These are phyloP conservation scores for Trametes sp. DNA, from an alignment of 1,284 basidiomycete genomes.

Conservation along the genomic window DNA sequence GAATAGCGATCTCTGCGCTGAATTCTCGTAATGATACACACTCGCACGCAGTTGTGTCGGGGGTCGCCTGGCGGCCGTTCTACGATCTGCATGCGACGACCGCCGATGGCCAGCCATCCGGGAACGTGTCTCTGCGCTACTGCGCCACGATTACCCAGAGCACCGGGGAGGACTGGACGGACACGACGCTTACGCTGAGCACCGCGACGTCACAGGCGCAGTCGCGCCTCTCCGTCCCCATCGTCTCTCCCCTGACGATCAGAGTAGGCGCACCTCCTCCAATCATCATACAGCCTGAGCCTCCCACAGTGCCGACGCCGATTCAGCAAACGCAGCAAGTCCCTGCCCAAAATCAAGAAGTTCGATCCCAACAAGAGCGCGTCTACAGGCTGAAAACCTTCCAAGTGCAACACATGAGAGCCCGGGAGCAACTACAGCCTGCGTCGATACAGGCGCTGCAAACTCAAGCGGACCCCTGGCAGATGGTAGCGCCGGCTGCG, in stretches of 20 bases:
- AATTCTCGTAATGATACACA: too few species aligned
- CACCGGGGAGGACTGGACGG: constrained; percentile 69
- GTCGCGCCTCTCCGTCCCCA: constrained; percentile 7
- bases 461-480: too few species aligned
- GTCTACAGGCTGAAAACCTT: too few species aligned
- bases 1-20: background rate
- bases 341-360: too few species aligned
- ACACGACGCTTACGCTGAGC: constrained; percentile 55
- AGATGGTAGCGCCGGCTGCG: too few species aligned
- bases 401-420: background rate
- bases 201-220: constrained; percentile 44
- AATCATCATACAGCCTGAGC: too few species aligned
- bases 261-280: background rate
- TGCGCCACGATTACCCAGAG: constrained; percentile 59
- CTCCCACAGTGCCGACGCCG: too few species aligned
- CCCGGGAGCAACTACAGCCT: background rate
- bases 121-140: constrained; percentile 59
- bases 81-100: constrained; percentile 66
- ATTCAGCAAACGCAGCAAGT: too few species aligned
- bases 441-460: too few species aligned
- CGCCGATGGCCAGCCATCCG: constrained; percentile 49
- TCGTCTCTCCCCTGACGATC: background rate
- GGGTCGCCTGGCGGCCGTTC: constrained; percentile 58
- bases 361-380: too few species aligned
- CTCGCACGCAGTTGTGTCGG: constrained; percentile 2